Base-by-base conservation (phyloP, 208 protist genomes). In the Lotmaria passim region DNA sequence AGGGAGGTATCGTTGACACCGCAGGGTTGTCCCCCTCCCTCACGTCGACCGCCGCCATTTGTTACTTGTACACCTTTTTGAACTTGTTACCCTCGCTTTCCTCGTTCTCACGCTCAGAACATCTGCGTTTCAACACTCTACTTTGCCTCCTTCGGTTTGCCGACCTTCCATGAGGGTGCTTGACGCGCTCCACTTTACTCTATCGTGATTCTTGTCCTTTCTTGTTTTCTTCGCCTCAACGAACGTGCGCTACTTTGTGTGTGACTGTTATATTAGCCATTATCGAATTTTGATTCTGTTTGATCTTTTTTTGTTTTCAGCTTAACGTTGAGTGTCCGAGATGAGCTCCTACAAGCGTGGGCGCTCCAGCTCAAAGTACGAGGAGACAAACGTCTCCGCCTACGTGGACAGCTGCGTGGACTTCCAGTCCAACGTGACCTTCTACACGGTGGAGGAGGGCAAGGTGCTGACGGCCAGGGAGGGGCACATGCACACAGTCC, bases 391-490 rank as follows among this genome's bases (percentile, higher is more conserved):
- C 68, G 71, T 93, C 23, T 68, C 69, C 24, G 48, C 46, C 5
- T 93, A 90, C 58, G 75, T 93, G 47, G 73, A 87, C 19, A 86
- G 80, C 73, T 91, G 87, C 61, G 72, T 93, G 21, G 38, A 78
- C 23, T 93, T 85, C 59, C 47, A 34, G 3, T 53, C 73, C 26
- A 90, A 91, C 56, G 69, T 94, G 7, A 75, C 79, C 31, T 90
- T 90, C 52, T 72, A 83, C 71, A 73, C 79, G 12, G 78, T 75
- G 17, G 56, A 73, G 44, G 51, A 73, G 24, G 60, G 55, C n/a
- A 41, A 48, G 14, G 6, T 34, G 34, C 38, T 56, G 17, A 30
- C 57, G 15, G 34, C 53, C 10, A 67, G 63, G 30, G n/a, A 41
- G 3, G 50, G 43, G 2, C 19, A 48, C 14, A n/a, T 47, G 19